Evolutionary conservation across 129 eudicot species (phyloP), one percentile per base, ranked within the genome.

Genomic region (Pulicaria dysenterica): DNA sequence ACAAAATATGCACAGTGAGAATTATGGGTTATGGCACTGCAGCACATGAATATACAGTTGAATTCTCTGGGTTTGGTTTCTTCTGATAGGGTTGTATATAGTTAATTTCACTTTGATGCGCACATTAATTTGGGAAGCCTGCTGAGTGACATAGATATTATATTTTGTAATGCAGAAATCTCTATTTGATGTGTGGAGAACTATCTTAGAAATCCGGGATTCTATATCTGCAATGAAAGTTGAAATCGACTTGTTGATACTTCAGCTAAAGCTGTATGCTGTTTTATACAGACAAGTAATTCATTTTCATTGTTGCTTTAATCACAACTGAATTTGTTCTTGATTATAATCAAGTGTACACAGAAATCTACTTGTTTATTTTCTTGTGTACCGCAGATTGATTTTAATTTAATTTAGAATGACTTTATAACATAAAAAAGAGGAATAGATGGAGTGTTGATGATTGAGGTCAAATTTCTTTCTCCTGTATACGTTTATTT

Each of bases 281-380:
- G 79, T 89, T 73, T 73, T 89, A 83, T 70, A 73, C 46, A 82
- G 85, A 69, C 96, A 92, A 87, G 96, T 92, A 85, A 76, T 72
- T 72, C 64, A 38, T 66, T 70, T 65, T 41, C 40, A 6, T 64
- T 57, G 14, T 15, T 37, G 45, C 45, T 65, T 8, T 34, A 50
- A 12, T 47, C 41, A 6, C 55, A 53, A 64, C 37, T 64, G 44
- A n/a, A 17, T 17, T n/a, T 14, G 4, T 64, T 60, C 19, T 60
- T 73, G 49, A 59, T 47, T 48, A 36, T 47, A 6, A 47, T 45
- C 17, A 60, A 49, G 38, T 73, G 10, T 48, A 62, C 61, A 59
- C 69, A 69, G 3, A 5, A 24, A 69, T 15, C 34, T 14, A 43
- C 31, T 34, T 9, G n/a, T n/a, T n/a, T n/a, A n/a, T n/a, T 51